Evolutionary conservation across 805 yeast genomes (phyloP).

Genomic region (Hanseniaspora guilliermondii): DNA sequence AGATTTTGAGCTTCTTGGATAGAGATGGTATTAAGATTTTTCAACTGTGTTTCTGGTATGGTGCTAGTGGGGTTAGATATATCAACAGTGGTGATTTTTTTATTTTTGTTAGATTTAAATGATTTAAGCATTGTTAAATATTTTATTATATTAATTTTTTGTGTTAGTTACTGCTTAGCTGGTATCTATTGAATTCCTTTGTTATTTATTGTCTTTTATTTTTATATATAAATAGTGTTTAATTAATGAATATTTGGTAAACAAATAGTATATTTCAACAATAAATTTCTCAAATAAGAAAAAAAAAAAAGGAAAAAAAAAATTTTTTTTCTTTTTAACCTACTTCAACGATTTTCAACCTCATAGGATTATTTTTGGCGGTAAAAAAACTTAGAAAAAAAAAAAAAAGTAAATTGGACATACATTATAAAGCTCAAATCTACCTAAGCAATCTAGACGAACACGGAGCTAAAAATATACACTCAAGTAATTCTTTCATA

Average conservation of each 20-base stretch:
- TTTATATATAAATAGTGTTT: too few species aligned
- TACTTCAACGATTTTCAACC: too few species aligned
- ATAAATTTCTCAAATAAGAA: too few species aligned
- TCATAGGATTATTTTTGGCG: too few species aligned
- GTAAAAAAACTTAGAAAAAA: too few species aligned
- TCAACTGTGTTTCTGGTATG: conserved; percentile 18
- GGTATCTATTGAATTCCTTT: not conserved
- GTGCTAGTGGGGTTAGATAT: conserved; percentile 27
- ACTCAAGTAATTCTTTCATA: conserved; percentile 6
- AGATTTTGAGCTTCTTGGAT: conserved; percentile 16
- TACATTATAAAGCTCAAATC: too few species aligned
- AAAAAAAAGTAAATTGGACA: too few species aligned
- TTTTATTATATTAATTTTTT: not conserved
- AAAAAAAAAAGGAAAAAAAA: too few species aligned
- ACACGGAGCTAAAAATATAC: not conserved
- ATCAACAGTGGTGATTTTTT: conserved; percentile 27
- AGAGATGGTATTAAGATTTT: conserved; percentile 23
- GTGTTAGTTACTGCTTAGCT: not conserved
- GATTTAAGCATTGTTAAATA: conserved; percentile 21
- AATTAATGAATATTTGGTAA: too few species aligned
- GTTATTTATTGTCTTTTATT: not conserved
- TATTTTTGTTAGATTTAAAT: conserved; percentile 23
- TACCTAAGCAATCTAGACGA: not conserved
- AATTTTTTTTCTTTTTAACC: too few species aligned
- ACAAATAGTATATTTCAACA: too few species aligned